phyloP scores from a whole-genome alignment of 345 rosid species.

The Heritiera littoralis region DNA sequence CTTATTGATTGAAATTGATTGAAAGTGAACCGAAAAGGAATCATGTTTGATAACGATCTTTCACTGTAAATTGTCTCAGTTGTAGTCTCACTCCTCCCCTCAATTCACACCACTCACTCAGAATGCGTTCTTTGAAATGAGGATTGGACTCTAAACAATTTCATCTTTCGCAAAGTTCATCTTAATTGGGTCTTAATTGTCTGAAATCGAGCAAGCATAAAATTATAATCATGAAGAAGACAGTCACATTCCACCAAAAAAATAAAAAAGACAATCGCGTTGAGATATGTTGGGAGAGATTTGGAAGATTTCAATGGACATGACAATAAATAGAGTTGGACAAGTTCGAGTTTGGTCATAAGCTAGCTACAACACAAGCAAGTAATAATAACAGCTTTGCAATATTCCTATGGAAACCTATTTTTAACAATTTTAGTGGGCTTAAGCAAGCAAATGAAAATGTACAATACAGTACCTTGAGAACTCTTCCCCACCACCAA shows the following conservation, averaged over 20 bases:
- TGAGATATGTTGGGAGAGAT: background rate
- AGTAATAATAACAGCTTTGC: background rate
- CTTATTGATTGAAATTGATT: background rate
- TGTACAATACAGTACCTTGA: no score
- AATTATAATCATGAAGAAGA: background rate
- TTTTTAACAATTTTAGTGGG: no score
- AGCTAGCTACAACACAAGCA: background rate
- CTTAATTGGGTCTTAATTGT: background rate
- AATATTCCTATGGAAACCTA: background rate
- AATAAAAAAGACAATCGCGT: background rate
- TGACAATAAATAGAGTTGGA: background rate
- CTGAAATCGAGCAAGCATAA: background rate
- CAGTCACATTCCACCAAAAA: background rate
- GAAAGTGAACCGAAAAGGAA: slow-evolving; percentile 3
- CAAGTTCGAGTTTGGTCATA: background rate
- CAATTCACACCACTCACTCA: no score
- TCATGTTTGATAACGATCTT: background rate
- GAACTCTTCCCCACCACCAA: no score
- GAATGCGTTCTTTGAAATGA: background rate
- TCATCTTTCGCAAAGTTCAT: background rate
- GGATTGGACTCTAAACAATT: background rate
- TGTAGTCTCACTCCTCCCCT: background rate
- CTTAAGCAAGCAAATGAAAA: no score
- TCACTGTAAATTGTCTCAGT: background rate
- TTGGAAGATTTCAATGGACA: no score